A percentile compares a stretch with the other conserved stretches of the same genome.
Conservation (phyloP, 2,329 filamentous ascomycete genomes). For the Arthroderma sp. region DNA sequence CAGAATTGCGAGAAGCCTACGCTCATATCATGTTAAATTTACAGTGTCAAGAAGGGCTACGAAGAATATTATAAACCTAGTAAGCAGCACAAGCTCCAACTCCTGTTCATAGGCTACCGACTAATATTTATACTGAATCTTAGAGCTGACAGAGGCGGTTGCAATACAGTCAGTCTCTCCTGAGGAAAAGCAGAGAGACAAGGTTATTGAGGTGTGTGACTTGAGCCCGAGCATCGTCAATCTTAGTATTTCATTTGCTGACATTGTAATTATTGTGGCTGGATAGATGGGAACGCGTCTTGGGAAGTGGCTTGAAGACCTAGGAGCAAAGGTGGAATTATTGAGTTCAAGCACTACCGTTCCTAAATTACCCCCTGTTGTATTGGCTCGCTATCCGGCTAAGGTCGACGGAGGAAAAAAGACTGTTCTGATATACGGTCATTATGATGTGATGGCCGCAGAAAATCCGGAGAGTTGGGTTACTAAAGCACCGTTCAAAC, state of each 20-base stretch:
- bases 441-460: slow-evolving; percentile 97
- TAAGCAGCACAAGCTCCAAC: too few relatives aligned
- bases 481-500: slow-evolving; percentile 72
- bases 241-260: slow-evolving; percentile 4
- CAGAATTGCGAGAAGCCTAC: too few relatives aligned
- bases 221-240: not conserved
- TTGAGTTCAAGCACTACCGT: slow-evolving; percentile 85
- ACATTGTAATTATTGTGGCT: slow-evolving; percentile 1
- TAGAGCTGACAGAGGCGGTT: slow-evolving; percentile 68
- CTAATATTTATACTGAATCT: slow-evolving; percentile 2
- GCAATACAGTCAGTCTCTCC: slow-evolving; percentile 94
- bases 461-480: slow-evolving; percentile 89
- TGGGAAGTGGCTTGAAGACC: slow-evolving; percentile 62
- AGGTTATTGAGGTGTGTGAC: slow-evolving; percentile 63
- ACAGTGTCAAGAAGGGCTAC: too few relatives aligned
- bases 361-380: slow-evolving; percentile 81
- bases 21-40: too few relatives aligned
- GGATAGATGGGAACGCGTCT: slow-evolving; percentile 79
- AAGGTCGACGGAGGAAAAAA: slow-evolving; percentile 84
- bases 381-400: slow-evolving; percentile 82
- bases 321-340: slow-evolving; percentile 80
- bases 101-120: too few relatives aligned
- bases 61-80: too few relatives aligned
- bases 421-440: slow-evolving; percentile 91
- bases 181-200: slow-evolving; percentile 72